These are phyloP conservation scores for Fusarium tjaetaba DNA, from an alignment of 2,329 filamentous ascomycete species.

Conservation along the genomic window DNA sequence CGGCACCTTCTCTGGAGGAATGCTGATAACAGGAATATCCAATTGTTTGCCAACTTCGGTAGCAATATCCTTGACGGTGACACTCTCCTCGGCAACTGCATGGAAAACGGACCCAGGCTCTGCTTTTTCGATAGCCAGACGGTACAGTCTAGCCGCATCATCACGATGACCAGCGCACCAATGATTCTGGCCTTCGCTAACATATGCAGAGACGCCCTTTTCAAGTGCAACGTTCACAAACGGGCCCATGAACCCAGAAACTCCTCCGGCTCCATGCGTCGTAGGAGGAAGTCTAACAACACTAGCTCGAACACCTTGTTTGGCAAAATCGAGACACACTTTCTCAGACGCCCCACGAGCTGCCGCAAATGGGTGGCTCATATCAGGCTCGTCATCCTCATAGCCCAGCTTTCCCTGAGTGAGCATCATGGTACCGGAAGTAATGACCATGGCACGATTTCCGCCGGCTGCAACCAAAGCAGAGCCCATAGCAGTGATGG, in stretches of 20 bases:
- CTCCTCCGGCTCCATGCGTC: background rate
- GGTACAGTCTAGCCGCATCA: background rate
- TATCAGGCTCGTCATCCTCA: background rate
- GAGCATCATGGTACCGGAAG: background rate
- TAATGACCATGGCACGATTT: background rate
- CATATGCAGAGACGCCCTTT: background rate
- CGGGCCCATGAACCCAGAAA: background rate
- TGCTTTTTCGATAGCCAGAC: background rate
- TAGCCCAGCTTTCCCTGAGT: background rate
- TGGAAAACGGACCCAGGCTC: background rate
- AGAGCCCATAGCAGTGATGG: background rate
- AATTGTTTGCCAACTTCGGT: background rate
- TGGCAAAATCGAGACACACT: background rate
- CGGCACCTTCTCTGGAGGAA: background rate
- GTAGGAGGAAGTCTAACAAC: background rate
- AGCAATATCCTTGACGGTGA: background rate
- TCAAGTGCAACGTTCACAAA: background rate
- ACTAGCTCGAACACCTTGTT: background rate
- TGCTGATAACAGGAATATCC: background rate
- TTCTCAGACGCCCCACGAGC: background rate
- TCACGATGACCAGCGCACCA: background rate
- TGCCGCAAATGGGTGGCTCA: background rate
- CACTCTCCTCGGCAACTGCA: background rate
- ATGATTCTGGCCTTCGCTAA: background rate
- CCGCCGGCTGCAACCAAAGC: background rate